Evolutionary conservation across 306 rosid species (phyloP), one percentile per base, ranked within the genome.

Genomic region (Dalbergia cochinchinensis): DNA sequence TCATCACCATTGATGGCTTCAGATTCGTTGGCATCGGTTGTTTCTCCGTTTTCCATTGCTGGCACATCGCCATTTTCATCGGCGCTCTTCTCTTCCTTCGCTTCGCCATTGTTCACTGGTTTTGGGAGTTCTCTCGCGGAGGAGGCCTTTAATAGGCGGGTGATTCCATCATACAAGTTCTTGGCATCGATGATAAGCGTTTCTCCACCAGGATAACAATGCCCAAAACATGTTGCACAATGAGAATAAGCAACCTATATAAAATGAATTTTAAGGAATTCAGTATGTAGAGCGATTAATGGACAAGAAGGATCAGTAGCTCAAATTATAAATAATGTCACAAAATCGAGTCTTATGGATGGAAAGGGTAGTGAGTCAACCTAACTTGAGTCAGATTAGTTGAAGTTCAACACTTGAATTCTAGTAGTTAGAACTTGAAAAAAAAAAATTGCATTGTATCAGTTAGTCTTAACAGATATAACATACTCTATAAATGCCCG

Each of bases 201-300:
- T 74, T 84, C 85, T 79, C 98, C 99, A 4, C 96, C 96, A 10
- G 90, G 87, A 90, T 91, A 96, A 86, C 99, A 96, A 60, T 94
- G 96, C 47, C 99, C 99, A 70, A 93, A 96, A 83, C 98, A 93
- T 26, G 93, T 87, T 18, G 99, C 97, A 65, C 92, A 93, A 53
- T 93, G 90, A 61, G 98, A 94, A 86, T 86, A 95, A 65, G 91
- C 92, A 82, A 91, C 94, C 98, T 95, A 74, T 50, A 50, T 13
- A 74, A 31, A 85, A 26, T 57, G 47, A 77, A 73, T 71, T 78
- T 45, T 6, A 53, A 80, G 82, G 59, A 33, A 78, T 47, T 54
- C 76, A 77, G 8, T 15, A 31, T 57, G 50, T 16, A 74, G 45
- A 62, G 78, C 33, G 20, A 34, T 47, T 58, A 41, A 34, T 50